Base-by-base conservation (phyloP, 2,329 filamentous ascomycete species). In the Pseudonectria buxi region DNA sequence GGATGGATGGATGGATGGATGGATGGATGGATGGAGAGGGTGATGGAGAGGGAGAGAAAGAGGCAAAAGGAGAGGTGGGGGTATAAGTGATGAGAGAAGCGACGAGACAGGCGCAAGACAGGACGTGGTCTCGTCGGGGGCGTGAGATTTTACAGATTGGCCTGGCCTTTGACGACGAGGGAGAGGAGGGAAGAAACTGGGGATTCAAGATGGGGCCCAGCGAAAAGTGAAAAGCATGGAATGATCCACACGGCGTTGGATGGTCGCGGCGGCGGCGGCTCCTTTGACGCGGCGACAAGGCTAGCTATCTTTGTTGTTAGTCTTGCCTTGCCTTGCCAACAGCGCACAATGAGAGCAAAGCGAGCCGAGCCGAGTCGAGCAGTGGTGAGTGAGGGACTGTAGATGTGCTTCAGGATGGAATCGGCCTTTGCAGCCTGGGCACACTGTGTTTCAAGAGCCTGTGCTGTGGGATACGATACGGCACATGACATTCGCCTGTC, bases 141-240 rank as follows among this genome's bases (percentile, higher is more conserved):
- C 18, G 18, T 22, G 18, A 9, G 18, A 22, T 22, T 22, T 22
- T 22, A 5, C 18, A 46, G 24, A 27, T 27, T 18, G 29, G 26
- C 13, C 14, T 27, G 28, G 31, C 24, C 25, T 30, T 15, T n/a
- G n/a, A n/a, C n/a, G 35, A 39, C 28, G 15, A 34, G 28, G 16
- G 22, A 27, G 33, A 43, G 28, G 24, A 39, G 22, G 37, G 35
- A 40, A 29, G 32, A 37, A 14, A 32, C 40, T 33, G 28, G 35
- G 15, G 28, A 24, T 14, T 15, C 22, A 25, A 36, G 28, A 38
- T 30, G 36, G 18, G 18, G 18, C 18, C 33, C 38, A 39, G 40
- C 45, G 25, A 51, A 50, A 52, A 49, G 43, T 49, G 47, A 52
- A 41, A 51, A 48, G 49, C 46, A n/a, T n/a, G n/a, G n/a, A 44